Evolutionary conservation across 345 rosid species (phyloP).

Genomic region (Eucalyptus polybractea): DNA sequence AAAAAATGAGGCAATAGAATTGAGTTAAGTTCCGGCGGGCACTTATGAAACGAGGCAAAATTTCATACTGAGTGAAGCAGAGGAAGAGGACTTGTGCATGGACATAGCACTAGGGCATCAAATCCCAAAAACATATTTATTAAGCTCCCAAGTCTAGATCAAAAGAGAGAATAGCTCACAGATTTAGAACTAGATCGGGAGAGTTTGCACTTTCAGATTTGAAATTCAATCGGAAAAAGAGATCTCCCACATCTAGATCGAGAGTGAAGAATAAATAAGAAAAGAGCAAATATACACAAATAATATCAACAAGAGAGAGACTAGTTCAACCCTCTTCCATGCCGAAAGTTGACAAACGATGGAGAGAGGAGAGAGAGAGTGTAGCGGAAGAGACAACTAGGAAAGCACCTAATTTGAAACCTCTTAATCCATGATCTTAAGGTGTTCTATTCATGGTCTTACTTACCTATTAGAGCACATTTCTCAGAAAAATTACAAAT

Average conservation of each 20-base stretch:
- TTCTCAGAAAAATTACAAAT: neutral
- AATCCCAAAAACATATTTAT: neutral
- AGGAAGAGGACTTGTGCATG: neutral
- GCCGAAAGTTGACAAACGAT: neutral
- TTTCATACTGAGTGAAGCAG: no score
- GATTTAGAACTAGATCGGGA: neutral
- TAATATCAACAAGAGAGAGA: neutral
- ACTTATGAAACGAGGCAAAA: no score
- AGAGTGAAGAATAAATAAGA: neutral
- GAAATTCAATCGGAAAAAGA: no score
- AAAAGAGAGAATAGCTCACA: neutral
- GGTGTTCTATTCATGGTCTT: neutral
- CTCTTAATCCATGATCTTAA: neutral
- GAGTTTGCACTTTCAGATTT: neutral
- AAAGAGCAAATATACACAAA: neutral
- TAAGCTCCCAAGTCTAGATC: neutral
- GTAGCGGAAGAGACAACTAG: neutral
- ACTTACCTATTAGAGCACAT: neutral
- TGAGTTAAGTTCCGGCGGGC: no score
- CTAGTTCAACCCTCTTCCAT: neutral
- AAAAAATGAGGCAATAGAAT: no score
- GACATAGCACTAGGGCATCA: neutral
- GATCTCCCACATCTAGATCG: neutral
- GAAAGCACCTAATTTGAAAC: neutral
- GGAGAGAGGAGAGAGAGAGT: neutral